Conservation (phyloP, 495 filamentous ascomycete species). For the Aspergillus bertholletiae region DNA sequence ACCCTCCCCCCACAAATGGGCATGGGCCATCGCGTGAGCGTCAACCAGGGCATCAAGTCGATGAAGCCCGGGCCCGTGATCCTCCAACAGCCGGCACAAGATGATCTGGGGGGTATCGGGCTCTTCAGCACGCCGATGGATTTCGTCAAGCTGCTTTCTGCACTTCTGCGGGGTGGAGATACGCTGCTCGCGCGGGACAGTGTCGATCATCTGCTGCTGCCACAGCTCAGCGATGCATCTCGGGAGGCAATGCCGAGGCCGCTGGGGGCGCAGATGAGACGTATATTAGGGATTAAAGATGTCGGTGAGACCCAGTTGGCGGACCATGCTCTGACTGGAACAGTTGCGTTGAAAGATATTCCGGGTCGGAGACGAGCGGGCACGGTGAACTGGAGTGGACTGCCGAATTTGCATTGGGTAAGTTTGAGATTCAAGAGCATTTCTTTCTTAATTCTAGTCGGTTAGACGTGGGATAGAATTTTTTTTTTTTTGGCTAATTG, state of each 20-base stretch:
- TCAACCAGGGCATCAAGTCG: too few species aligned
- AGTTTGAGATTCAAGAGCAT: too few species aligned
- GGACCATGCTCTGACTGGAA: slow-evolving; percentile 15
- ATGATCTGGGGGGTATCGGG: slow-evolving; percentile 50
- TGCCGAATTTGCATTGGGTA: slow-evolving; percentile 25
- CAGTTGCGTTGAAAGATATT: slow-evolving; percentile 11
- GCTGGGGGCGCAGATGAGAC: slow-evolving; percentile 14
- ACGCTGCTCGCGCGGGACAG: not conserved
- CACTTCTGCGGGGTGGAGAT: slow-evolving; percentile 9
- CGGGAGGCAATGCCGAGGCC: slow-evolving; percentile 15
- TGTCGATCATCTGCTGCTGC: slow-evolving; percentile 14
- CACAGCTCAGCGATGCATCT: slow-evolving; percentile 12
- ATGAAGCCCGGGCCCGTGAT: not conserved
- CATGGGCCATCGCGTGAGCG: too few species aligned
- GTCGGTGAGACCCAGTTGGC: slow-evolving; percentile 4
- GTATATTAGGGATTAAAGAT: slow-evolving; percentile 10
- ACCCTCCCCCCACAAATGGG: not conserved
- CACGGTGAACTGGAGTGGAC: slow-evolving; percentile 21
- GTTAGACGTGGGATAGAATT: too few species aligned
- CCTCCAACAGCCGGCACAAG: slow-evolving; percentile 14
- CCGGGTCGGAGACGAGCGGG: slow-evolving; percentile 15
- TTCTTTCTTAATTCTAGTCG: too few species aligned
- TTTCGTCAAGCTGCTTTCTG: slow-evolving; percentile 10
- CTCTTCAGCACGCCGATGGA: slow-evolving; percentile 29
- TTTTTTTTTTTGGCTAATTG: too few species aligned